phyloP scores from a whole-genome alignment of 2,329 filamentous ascomycete genomes.

The Venturia aucupariae region DNA sequence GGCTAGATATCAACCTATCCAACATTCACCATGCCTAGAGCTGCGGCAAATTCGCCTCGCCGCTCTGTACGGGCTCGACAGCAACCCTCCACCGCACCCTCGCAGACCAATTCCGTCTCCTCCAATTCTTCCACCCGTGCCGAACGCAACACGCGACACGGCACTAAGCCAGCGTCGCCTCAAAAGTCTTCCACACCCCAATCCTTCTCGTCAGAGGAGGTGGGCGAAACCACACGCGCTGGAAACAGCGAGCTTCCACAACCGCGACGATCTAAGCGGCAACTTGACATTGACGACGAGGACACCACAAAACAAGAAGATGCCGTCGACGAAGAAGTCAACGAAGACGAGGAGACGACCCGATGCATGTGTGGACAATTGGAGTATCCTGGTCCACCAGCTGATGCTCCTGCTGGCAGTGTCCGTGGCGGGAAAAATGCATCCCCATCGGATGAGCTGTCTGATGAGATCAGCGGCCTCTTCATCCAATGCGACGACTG shows the following conservation, averaged over 20 bases:
- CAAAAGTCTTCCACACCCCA: constrained; percentile 66
- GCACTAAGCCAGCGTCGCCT: constrained; percentile 58
- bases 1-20: not conserved
- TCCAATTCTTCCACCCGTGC: constrained; percentile 61
- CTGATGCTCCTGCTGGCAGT: constrained; percentile 28
- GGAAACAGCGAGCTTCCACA: constrained; percentile 54
- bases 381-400: constrained; percentile 78
- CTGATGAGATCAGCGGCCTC: constrained; percentile 83
- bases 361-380: constrained; percentile 90
- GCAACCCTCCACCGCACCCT: constrained; percentile 46
- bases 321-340: constrained; percentile 54
- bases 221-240: constrained; percentile 46
- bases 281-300: constrained; percentile 48
- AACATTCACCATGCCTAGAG: constrained; percentile 6
- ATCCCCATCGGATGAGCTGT: constrained; percentile 39
- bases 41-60: constrained; percentile 55
- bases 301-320: constrained; percentile 47
- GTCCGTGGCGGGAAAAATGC: constrained; percentile 2
- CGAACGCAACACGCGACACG: constrained; percentile 62
- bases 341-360: constrained; percentile 67
- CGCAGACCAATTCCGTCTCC: constrained; percentile 59
- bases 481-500: constrained; percentile 98
- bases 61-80: constrained; percentile 83
- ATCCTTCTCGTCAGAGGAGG: constrained; percentile 61
- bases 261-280: constrained; percentile 71